Evolutionary conservation across 768 basidiomycete species (phyloP), one percentile per base, ranked within the genome.

Genomic region (Fomitopsis serialis): DNA sequence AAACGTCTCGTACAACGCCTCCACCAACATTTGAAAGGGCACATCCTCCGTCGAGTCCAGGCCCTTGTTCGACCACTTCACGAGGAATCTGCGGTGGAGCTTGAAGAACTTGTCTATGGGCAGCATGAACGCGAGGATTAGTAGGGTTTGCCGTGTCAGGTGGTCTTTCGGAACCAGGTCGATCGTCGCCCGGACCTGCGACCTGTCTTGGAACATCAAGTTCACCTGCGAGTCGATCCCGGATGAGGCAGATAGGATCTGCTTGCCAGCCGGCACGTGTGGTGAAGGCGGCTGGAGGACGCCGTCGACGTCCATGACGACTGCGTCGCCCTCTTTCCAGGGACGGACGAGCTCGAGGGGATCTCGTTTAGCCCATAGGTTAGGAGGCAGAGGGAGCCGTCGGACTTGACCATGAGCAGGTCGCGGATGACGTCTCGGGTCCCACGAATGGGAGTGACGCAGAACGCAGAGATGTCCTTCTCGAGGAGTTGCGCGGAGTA

Each of bases 341-440:
- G 40, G n/a, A 4, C 49, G 49, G 12, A 27, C 40, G 7, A 36
- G 42, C 11, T 15, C 42, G 22, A 67, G 44, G 27, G 66, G n/a
- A 76, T 61, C 22, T 72, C 69, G n/a, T 66, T 66, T 10, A 73
- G 58, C 1, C 85, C 87, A 57, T 89, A 85, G 0, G 85, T 89
- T 36, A 87, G 67, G 3, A 93, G 62, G 0, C 71, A 66, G 10
- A 92, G 66, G 9, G 66, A 66, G 27, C 82, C 76, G 45, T 80
- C 73, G 2, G 82, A 76, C 45, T 78, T 81, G 45, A 91, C 67
- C 15, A 87, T 68, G 4, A 96, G 68, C 10, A 93, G 71, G 66
- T 97, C 94, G 64, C 75, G 75, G 13, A 91, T 74, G 13, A 74
- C 70, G 7, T 70, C 69, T 19, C 93, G 81, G 2, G 86, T 87